A percentile compares a stretch with the other conserved stretches of the same genome.
These are phyloP conservation scores for Blastobotrys elegans DNA, from an alignment of 1,139 yeast species.

Conservation along the genomic window DNA sequence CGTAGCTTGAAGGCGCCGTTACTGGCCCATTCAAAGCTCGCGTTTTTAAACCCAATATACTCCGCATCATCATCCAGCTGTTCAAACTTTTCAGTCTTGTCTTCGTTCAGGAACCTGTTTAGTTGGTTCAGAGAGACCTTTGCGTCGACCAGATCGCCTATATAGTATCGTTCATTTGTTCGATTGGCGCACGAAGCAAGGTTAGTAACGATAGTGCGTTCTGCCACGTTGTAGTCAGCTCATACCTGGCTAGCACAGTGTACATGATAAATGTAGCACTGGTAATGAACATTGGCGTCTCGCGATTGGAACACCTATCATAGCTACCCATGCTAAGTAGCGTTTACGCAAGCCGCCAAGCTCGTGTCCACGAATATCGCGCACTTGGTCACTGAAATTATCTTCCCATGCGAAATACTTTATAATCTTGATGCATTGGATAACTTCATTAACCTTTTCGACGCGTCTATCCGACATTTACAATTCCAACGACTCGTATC, in stretches of 20 bases:
- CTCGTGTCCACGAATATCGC: conserved; percentile 70
- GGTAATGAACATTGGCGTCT: conserved; percentile 77
- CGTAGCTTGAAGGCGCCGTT: conserved; percentile 41
- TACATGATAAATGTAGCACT: conserved; percentile 74
- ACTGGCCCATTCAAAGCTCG: conserved; percentile 72
- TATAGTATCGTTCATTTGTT: conserved; percentile 82
- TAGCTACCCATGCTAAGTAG: conserved; percentile 65
- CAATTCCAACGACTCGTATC: conserved; percentile 63
- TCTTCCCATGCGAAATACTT: conserved; percentile 96
- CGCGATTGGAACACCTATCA: conserved; percentile 51
- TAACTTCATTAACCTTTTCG: conserved; percentile 87
- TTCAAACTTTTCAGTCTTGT: conserved; percentile 71
- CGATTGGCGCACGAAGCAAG: conserved; percentile 77
- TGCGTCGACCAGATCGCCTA: conserved; percentile 75
- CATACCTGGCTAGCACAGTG: conserved; percentile 60
- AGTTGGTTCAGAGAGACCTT: conserved; percentile 87
- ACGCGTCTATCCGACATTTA: conserved; percentile 79
- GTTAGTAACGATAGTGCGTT: conserved; percentile 88
- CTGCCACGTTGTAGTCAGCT: conserved; percentile 79
- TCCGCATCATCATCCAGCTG: conserved; percentile 57
- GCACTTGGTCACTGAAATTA: conserved; percentile 66
- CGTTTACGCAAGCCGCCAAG: conserved; percentile 45
- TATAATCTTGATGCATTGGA: conserved; percentile 86
- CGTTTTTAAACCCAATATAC: conserved; percentile 75
- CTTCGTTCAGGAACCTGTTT: conserved; percentile 65